Evolutionary conservation across 2,329 filamentous ascomycete genomes (phyloP), one percentile per base, ranked within the genome.

Genomic region (Pseudocercospora fuligena): DNA sequence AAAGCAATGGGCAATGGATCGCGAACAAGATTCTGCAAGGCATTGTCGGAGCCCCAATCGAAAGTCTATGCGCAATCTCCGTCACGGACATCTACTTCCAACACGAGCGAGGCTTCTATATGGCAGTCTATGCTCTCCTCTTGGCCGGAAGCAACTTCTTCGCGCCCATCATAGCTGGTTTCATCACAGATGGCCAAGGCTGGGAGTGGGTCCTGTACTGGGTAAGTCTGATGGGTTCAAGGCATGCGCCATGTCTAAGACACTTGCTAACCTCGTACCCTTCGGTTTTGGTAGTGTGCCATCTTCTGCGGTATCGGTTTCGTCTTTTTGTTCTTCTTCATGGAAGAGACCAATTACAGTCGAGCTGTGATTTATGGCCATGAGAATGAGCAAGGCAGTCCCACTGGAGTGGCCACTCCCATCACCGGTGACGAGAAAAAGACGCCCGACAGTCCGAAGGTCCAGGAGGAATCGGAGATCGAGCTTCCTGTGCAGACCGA

Each of bases 331-430:
- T 88, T 87, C 77, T 85, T 89, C 71, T 83, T 85, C 74, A 83
- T 88, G 80, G 87, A 89, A 74, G 87, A 89, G 74, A 88, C 87
- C 5, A 88, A 86, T 73, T 87, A 83, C 64, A 66, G 64, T 23
- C 68, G 72, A 2, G 29, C 33, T n/a, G 49, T 53, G 19, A 53
- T 53, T 5, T 19, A 23, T 23, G 49, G 49, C 21, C 49, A 53
- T 27, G 66, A 67, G 40, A 40, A 62, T 25, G 60, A 65, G 14
- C 16, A 60, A 40, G 29, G 27, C 7, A 49, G 58, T 25, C 23
- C 49, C n/a, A 23, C 11, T 53, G 49, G 21, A 25, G 23, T 23
- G 23, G 49, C 19, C 12, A 59, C 27, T 29, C 23, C 61, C 12
- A 12, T 40, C 4, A 21, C 53, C 2, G 54, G 31, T 23, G 46